phyloP scores from a whole-genome alignment of 2,329 filamentous ascomycete species.

The Epichloe uncinata region DNA sequence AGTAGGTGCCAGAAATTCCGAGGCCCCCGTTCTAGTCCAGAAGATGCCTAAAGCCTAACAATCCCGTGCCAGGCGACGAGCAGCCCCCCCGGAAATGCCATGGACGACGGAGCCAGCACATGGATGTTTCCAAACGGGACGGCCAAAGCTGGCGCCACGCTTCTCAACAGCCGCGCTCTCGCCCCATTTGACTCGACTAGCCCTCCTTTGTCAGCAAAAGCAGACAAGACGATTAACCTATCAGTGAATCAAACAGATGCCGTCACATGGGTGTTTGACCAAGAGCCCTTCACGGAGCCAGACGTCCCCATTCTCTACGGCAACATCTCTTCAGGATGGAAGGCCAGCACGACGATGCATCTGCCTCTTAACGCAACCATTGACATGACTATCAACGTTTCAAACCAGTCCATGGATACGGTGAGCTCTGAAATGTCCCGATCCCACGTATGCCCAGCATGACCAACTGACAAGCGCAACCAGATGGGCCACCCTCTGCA shows the following conservation, averaged over 20 bases:
- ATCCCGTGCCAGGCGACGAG: too few species aligned
- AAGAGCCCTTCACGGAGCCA: neutral
- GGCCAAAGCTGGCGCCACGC: neutral
- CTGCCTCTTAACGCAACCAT: constrained; percentile 1
- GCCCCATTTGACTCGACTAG: neutral
- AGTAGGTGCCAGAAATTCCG: neutral
- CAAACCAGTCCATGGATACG: constrained; percentile 3
- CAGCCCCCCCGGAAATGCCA: neutral
- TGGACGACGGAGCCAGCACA: neutral
- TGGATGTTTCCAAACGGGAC: constrained; percentile 2
- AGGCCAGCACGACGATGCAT: constrained; percentile 2
- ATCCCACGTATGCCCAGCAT: too few species aligned
- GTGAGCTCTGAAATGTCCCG: neutral
- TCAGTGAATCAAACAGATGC: constrained; percentile 1
- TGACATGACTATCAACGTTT: neutral
- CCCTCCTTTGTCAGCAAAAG: neutral
- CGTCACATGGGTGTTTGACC: constrained; percentile 1
- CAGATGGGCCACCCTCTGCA: constrained; percentile 4
- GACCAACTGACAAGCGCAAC: neutral
- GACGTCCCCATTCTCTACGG: constrained; percentile 1
- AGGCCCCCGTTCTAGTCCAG: too few species aligned
- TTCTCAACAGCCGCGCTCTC: neutral
- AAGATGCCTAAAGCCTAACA: too few species aligned
- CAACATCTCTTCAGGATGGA: constrained; percentile 2
- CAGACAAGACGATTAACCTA: neutral